Evolutionary conservation across 176 grass and related monocot species (phyloP).

Genomic region (Zoysia pacifica): DNA sequence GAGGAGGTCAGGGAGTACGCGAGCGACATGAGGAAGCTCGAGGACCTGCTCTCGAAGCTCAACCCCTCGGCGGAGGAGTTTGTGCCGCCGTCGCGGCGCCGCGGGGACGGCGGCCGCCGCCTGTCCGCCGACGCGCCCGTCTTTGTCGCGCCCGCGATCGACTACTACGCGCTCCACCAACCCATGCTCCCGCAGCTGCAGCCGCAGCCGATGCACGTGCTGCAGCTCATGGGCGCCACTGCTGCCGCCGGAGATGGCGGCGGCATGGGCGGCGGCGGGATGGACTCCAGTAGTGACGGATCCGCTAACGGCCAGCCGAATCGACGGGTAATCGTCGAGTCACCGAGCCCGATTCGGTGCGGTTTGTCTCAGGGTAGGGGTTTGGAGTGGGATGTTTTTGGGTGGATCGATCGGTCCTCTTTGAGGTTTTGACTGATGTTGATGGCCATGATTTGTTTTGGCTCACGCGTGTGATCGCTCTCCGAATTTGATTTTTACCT

Average conservation of each 20-base stretch:
- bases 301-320: constrained; percentile 61
- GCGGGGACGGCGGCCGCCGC: constrained; percentile 14
- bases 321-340: constrained; percentile 46
- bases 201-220: constrained; percentile 42
- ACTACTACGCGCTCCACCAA: constrained; percentile 44
- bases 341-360: neutral
- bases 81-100: constrained; percentile 56
- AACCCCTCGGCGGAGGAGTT: constrained; percentile 91
- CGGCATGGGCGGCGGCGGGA: constrained; percentile 19
- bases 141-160: constrained; percentile 49
- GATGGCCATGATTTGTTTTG: constrained; percentile 32
- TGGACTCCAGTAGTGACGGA: constrained; percentile 84
- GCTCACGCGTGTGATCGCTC: constrained; percentile 3
- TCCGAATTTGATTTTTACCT: neutral
- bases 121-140: constrained; percentile 59
- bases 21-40: constrained; percentile 76
- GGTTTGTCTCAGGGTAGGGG: neutral
- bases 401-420: constrained; percentile 24
- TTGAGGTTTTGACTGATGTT: no score
- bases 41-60: constrained; percentile 81
- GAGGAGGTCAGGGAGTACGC: constrained; percentile 68
- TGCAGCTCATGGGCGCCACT: constrained; percentile 29
- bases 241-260: no score
- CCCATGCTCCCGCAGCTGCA: constrained; percentile 19
- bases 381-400: constrained; percentile 8